These are phyloP conservation scores for Paratrimastix pyriformis DNA, from an alignment of 78 protist species.

Conservation along the genomic window DNA sequence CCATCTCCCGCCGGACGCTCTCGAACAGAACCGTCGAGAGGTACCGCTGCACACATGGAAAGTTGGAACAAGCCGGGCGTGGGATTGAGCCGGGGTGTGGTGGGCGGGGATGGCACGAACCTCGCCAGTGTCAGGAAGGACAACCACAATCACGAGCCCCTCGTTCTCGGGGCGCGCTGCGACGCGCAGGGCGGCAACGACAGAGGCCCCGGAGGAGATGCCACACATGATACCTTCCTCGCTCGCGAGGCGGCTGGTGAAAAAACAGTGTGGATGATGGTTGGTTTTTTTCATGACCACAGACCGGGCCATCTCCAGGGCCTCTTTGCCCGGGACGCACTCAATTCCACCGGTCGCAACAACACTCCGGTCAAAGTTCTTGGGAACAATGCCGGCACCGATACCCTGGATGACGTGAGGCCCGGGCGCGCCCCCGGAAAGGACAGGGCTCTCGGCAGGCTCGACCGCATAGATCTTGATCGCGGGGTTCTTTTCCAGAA, in stretches of 20 bases:
- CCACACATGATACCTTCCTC: conserved; percentile 31
- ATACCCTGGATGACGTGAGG: conserved; percentile 28
- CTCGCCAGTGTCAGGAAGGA: conserved; percentile 26
- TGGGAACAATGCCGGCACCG: conserved; percentile 41
- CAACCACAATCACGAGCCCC: conserved; percentile 25
- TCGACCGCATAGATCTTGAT: conserved; percentile 31
- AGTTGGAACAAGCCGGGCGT: too few relatives aligned
- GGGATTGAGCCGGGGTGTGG: too few relatives aligned
- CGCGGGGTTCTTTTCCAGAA: neutral
- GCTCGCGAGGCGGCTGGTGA: neutral
- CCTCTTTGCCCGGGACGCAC: conserved; percentile 24
- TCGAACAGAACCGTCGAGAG: too few relatives aligned
- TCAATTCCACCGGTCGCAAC: conserved; percentile 31
- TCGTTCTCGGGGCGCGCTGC: conserved; percentile 19
- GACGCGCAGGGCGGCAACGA: conserved; percentile 18
- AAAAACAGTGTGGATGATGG: neutral
- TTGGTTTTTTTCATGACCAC: neutral
- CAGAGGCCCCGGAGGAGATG: conserved; percentile 32
- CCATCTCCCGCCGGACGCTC: too few relatives aligned
- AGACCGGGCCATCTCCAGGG: conserved; percentile 14
- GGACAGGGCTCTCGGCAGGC: conserved; percentile 31
- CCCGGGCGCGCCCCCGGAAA: conserved; percentile 39
- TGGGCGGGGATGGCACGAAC: too few relatives aligned
- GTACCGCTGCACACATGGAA: too few relatives aligned
- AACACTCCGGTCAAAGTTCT: neutral